phyloP scores from a whole-genome alignment of 1,284 basidiomycete genomes.

The Puccinia coronata region DNA sequence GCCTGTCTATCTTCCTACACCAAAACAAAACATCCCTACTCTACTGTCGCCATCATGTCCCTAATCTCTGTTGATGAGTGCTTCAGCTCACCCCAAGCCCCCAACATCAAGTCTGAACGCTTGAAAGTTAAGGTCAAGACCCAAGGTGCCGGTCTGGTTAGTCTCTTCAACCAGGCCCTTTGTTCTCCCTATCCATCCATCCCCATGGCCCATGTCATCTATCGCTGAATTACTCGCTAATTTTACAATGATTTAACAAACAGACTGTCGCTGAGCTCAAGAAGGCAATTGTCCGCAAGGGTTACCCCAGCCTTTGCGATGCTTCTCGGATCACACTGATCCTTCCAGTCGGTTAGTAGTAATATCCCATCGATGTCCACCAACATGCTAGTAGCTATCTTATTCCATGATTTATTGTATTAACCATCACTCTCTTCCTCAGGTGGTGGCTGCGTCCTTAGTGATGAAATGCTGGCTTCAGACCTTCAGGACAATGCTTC shows the following conservation, averaged over 20 bases:
- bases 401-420: neutral
- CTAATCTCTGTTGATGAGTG: conserved; percentile 41
- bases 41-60: neutral
- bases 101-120: conserved; percentile 38
- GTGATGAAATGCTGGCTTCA: conserved; percentile 31
- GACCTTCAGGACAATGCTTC: neutral
- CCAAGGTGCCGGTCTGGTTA: conserved; percentile 23
- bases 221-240: no score
- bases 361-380: neutral
- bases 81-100: conserved; percentile 27
- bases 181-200: no score
- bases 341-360: conserved; percentile 25
- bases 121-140: conserved; percentile 34
- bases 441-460: neutral
- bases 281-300: conserved; percentile 29
- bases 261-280: conserved; percentile 40
- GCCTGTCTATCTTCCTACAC: no score
- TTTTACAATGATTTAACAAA: no score
- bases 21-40: no score
- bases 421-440: neutral
- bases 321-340: conserved; percentile 32
- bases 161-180: no score
- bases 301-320: conserved; percentile 37
- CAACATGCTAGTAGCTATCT: no score
- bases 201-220: no score